These are phyloP conservation scores for Dacryopinax spathularia DNA, from an alignment of 768 basidiomycete genomes.

Conservation along the genomic window DNA sequence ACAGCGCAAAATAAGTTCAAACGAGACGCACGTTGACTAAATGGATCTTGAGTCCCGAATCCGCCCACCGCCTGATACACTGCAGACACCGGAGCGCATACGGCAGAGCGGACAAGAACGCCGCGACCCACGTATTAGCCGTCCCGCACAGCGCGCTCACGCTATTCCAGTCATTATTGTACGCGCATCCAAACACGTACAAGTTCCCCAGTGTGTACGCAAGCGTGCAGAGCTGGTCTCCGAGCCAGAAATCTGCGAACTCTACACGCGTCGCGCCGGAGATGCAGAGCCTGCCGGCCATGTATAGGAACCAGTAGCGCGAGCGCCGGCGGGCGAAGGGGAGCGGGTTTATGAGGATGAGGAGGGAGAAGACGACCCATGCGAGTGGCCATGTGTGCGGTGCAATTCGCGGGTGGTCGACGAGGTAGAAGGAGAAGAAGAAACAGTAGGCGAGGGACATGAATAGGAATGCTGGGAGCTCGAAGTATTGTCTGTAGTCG, in stretches of 20 bases:
- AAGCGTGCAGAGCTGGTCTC: slow-evolving; percentile 74
- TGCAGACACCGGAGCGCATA: slow-evolving; percentile 68
- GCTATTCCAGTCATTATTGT: slow-evolving; percentile 39
- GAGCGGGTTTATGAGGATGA: slow-evolving; percentile 62
- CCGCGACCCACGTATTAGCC: slow-evolving; percentile 42
- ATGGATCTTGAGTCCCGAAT: slow-evolving; percentile 61
- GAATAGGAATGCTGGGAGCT: slow-evolving; percentile 73
- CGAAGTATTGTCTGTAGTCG: slow-evolving; percentile 66
- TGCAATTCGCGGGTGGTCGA: slow-evolving; percentile 39
- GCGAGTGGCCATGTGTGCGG: slow-evolving; percentile 68
- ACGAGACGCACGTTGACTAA: slow-evolving; percentile 58
- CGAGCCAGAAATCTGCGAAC: slow-evolving; percentile 85
- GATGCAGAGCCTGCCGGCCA: slow-evolving; percentile 44
- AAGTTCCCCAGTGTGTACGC: slow-evolving; percentile 59
- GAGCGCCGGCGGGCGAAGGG: slow-evolving; percentile 48
- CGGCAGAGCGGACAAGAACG: slow-evolving; percentile 48
- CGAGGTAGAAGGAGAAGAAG: slow-evolving; percentile 63
- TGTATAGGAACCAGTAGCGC: slow-evolving; percentile 69
- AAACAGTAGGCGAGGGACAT: slow-evolving; percentile 62
- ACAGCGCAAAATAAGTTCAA: not conserved
- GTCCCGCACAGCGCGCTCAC: slow-evolving; percentile 38
- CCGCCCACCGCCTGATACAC: slow-evolving; percentile 72
- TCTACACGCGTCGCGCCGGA: slow-evolving; percentile 65
- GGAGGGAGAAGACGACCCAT: slow-evolving; percentile 54
- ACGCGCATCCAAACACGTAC: slow-evolving; percentile 61